Evolutionary conservation across 495 filamentous ascomycete species (phyloP).

Genomic region (Penicillium verhagenii): DNA sequence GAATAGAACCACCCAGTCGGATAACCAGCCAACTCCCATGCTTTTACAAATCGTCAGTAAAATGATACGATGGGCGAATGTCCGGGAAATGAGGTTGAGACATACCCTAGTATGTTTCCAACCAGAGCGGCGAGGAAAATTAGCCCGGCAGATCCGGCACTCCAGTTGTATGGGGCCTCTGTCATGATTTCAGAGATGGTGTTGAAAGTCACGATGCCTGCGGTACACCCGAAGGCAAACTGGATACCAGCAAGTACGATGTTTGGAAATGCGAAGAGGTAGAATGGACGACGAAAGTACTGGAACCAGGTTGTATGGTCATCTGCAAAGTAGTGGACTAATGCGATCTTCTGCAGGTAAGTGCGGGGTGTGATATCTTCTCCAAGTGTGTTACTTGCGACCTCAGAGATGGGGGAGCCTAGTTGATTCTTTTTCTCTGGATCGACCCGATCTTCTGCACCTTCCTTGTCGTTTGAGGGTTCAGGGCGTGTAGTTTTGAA

Average conservation of each 20-base stretch:
- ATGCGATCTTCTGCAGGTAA: conserved; percentile 20
- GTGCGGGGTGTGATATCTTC: conserved; percentile 23
- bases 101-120: conserved; percentile 32
- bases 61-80: too few relatives aligned
- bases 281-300: conserved; percentile 37
- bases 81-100: neutral
- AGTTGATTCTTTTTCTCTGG: conserved; percentile 4
- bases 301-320: conserved; percentile 34
- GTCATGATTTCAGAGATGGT: conserved; percentile 38
- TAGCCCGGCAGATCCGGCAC: conserved; percentile 25
- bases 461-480: neutral
- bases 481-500: conserved; percentile 9
- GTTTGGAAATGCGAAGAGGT: conserved; percentile 36
- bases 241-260: conserved; percentile 33
- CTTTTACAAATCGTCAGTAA: conserved; percentile 11
- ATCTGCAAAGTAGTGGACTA: conserved; percentile 26
- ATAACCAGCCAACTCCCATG: conserved; percentile 31
- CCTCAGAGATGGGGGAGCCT: conserved; percentile 10
- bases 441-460: neutral
- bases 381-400: conserved; percentile 8
- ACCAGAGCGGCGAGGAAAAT: conserved; percentile 29
- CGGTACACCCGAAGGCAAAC: conserved; percentile 34
- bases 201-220: conserved; percentile 35
- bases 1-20: conserved; percentile 28
- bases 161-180: conserved; percentile 33